Percentiles rank a stretch among this genome's conserved stretches.
These are phyloP conservation scores for Botrytis hyacinthi DNA, from an alignment of 2,329 filamentous ascomycete genomes.

Conservation along the genomic window DNA sequence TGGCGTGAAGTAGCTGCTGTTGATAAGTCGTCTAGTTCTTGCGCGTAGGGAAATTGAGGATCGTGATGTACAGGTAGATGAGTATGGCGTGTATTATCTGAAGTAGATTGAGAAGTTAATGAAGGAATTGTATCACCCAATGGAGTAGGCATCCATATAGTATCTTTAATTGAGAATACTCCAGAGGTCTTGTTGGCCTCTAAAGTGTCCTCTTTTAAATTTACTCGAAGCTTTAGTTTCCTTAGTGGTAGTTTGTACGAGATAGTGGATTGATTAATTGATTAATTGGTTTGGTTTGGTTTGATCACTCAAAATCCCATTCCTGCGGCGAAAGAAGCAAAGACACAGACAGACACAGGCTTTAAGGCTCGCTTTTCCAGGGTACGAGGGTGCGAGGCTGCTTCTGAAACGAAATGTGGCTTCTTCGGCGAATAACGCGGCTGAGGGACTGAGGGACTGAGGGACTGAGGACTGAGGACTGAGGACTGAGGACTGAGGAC, in stretches of 20 bases:
- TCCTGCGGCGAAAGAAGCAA: neutral
- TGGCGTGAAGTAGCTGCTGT: slow-evolving; percentile 27
- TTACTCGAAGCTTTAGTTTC: neutral
- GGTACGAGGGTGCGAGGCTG: neutral
- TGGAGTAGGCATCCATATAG: slow-evolving; percentile 45
- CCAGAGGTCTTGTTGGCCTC: slow-evolving; percentile 37
- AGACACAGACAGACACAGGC: neutral
- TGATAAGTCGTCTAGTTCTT: slow-evolving; percentile 37
- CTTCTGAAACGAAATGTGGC: slow-evolving; percentile 8
- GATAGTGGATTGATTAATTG: slow-evolving; percentile 9
- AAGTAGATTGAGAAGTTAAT: slow-evolving; percentile 30
- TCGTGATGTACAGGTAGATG: slow-evolving; percentile 36
- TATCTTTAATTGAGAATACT: slow-evolving; percentile 25
- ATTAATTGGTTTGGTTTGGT: neutral
- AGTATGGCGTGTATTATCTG: slow-evolving; percentile 25
- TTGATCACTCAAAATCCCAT: slow-evolving; percentile 2
- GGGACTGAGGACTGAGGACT: neutral
- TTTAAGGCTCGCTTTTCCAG: neutral
- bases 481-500: neutral
- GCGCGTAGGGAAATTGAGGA: slow-evolving; percentile 34
- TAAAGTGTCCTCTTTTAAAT: slow-evolving; percentile 29
- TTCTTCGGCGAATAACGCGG: neutral
- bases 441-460: neutral
- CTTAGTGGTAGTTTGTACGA: neutral
- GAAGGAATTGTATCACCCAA: slow-evolving; percentile 41